phyloP scores from a whole-genome alignment of 164 flowering plant genomes.

The Taxillus chinensis region DNA sequence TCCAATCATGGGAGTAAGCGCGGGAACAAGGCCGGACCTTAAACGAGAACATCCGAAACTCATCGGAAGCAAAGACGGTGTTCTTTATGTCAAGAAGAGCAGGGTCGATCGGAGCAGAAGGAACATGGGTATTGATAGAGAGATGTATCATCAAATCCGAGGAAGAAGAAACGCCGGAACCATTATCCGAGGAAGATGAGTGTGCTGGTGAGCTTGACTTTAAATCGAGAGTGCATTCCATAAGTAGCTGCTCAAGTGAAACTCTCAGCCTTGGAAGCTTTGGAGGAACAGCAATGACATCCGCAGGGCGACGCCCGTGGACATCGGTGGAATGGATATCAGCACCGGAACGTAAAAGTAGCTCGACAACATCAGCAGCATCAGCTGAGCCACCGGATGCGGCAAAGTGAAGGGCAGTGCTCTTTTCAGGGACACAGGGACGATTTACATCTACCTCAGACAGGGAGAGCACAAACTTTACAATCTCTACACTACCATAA shows the following conservation, averaged over 20 bases:
- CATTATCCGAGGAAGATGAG: background rate
- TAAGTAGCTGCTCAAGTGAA: background rate
- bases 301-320: slow-evolving; percentile 1
- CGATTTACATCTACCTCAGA: slow-evolving; percentile 8
- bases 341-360: slow-evolving; percentile 6
- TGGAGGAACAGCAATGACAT: slow-evolving; percentile 2
- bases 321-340: slow-evolving; percentile 3
- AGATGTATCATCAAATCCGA: background rate
- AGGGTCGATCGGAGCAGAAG: background rate
- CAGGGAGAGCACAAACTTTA: slow-evolving; percentile 5
- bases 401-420: slow-evolving; percentile 13
- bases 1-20: slow-evolving; percentile 2
- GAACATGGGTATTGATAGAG: background rate
- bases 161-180: background rate
- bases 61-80: no score
- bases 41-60: no score
- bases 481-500: slow-evolving; percentile 11
- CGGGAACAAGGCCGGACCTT: slow-evolving; percentile 2
- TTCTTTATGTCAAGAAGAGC: no score
- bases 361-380: slow-evolving; percentile 4
- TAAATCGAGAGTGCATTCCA: background rate
- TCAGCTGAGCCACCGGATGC: slow-evolving; percentile 7
- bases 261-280: background rate
- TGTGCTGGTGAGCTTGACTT: no score
- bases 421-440: background rate